Evolutionary conservation across 1,139 yeast species (phyloP), one percentile per base, ranked within the genome.

Genomic region (Sugiyamaella castrensis): DNA sequence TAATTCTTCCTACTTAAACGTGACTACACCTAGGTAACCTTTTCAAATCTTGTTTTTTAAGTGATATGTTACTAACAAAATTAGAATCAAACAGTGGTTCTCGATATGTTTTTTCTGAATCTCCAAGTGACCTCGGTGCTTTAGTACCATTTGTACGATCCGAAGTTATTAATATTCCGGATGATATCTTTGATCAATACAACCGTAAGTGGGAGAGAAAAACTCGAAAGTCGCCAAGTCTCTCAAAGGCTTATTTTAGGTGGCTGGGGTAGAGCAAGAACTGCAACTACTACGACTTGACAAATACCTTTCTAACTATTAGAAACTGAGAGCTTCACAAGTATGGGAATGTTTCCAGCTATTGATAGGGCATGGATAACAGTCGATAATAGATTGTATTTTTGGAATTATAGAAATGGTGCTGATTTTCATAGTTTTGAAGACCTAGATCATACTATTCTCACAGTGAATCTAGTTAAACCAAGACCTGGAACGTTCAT

Each of bases 341-440:
- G 83, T 54, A 83, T 87, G 80, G 98, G 98, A 8, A 70, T 91
- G 43, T 84, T 92, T 58, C 80, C 92, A 0, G 91, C 85, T 52
- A 78, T 92, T 37, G 81, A 82, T 54, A 79, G 96, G 53, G 82
- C 92, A 8, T 92, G 98, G 98, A 78, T 91, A 41, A 81, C 87
- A 2, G 81, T 84, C 36, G 98, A 89, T 65, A 85, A 85, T 62
- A 82, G 84, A 60, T 73, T 94, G 60, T 79, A 86, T 35, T 75
- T 94, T 34, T 92, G 98, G 98, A 83, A 85, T 63, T 84, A 80
- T 63, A 72, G 71, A 53, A 80, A 81, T 43, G 72, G 84, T 9
- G 71, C 80, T 10, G 94, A 86, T 55, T 86, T 83, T 62, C 81
- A 84, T 57, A 81, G 88, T 6, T 84, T 91, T 50, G 97, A 89